Percentiles rank a stretch among this genome's conserved stretches.
phyloP scores from a whole-genome alignment of 2,329 filamentous ascomycete species.

The Fusarium longipes region DNA sequence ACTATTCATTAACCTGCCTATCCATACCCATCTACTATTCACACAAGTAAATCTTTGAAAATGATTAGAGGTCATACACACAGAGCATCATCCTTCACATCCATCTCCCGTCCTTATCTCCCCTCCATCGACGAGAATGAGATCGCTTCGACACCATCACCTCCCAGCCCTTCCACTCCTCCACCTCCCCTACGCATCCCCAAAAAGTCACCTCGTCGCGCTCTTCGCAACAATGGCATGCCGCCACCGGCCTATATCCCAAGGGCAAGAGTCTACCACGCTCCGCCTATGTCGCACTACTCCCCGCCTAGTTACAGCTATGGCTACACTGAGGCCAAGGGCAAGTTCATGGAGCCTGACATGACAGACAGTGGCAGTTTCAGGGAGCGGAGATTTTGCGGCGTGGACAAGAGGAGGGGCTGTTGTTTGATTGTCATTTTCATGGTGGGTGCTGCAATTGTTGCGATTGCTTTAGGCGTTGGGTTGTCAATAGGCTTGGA shows the following conservation, averaged over 20 bases:
- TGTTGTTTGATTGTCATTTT: constrained; percentile 51
- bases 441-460: constrained; percentile 46
- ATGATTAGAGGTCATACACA: constrained; percentile 40
- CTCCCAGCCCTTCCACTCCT: constrained; percentile 34
- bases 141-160: constrained; percentile 33
- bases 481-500: constrained; percentile 56
- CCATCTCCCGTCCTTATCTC: constrained; percentile 48
- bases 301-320: constrained; percentile 41
- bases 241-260: constrained; percentile 46
- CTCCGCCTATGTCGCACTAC: constrained; percentile 28
- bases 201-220: constrained; percentile 43
- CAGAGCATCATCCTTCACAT: constrained; percentile 27
- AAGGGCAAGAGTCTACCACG: constrained; percentile 18
- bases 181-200: constrained; percentile 46
- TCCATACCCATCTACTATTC: background rate
- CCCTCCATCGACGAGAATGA: constrained; percentile 55
- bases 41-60: background rate
- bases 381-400: constrained; percentile 10
- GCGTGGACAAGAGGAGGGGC: constrained; percentile 33
- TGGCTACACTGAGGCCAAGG: constrained; percentile 35
- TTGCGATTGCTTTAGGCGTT: constrained; percentile 53
- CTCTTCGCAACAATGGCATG: constrained; percentile 28
- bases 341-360: constrained; percentile 28
- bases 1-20: background rate
- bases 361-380: constrained; percentile 23